phyloP scores from a whole-genome alignment of 2,329 filamentous ascomycete genomes.

The Furcasterigmium sp. region DNA sequence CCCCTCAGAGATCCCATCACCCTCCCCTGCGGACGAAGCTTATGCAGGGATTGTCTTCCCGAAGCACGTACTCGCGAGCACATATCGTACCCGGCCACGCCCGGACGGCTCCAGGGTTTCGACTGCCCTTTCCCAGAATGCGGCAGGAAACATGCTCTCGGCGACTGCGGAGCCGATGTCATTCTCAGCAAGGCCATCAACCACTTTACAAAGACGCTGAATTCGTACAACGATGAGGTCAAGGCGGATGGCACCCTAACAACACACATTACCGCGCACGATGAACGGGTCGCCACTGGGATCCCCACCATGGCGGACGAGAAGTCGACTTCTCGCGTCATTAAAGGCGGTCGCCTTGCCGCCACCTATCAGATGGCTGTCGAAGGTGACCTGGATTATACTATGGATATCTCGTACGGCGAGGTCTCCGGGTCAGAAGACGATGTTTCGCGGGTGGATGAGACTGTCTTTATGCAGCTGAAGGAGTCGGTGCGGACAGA shows the following conservation, averaged over 20 bases:
- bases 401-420: conserved; percentile 49
- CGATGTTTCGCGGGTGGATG: conserved; percentile 17
- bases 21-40: conserved; percentile 73
- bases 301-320: conserved; percentile 32
- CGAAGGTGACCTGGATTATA: conserved; percentile 52
- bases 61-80: conserved; percentile 57
- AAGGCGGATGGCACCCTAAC: conserved; percentile 28
- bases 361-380: conserved; percentile 63
- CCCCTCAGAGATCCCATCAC: conserved; percentile 66
- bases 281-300: conserved; percentile 35
- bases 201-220: conserved; percentile 49
- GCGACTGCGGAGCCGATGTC: conserved; percentile 74
- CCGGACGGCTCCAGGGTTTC: conserved; percentile 64
- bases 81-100: conserved; percentile 71
- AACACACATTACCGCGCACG: conserved; percentile 27
- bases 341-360: conserved; percentile 54
- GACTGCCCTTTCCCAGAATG: conserved; percentile 68
- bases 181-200: conserved; percentile 67
- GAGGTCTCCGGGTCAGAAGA: conserved; percentile 19
- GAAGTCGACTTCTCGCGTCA: conserved; percentile 24
- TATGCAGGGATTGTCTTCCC: conserved; percentile 74
- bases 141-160: conserved; percentile 64
- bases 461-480: conserved; percentile 44
- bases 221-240: conserved; percentile 24
- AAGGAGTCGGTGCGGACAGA: conserved; percentile 61